Conservation (phyloP, 805 yeast genomes). For the Candida peoriensis region DNA sequence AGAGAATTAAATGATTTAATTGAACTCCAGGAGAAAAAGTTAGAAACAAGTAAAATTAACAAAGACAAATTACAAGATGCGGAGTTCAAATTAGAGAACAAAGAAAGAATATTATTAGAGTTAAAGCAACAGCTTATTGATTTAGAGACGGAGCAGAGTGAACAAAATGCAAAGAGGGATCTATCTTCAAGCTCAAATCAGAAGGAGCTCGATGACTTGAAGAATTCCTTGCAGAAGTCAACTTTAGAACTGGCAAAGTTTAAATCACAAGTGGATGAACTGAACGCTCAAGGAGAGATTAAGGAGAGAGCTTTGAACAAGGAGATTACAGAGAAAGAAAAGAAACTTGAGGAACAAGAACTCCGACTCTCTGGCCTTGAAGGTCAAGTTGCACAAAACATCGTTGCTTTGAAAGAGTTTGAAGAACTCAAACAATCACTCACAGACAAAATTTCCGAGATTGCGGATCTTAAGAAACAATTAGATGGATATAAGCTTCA, state of each 20-base stretch:
- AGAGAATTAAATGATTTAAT: neutral
- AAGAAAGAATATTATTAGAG: conserved; percentile 17
- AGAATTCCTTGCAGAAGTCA: conserved; percentile 2
- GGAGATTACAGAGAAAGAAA: too few species aligned
- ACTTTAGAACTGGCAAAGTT: conserved; percentile 1
- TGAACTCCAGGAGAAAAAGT: conserved; percentile 6
- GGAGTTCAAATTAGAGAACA: conserved; percentile 15
- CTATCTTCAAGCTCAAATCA: neutral
- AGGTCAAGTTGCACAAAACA: too few species aligned
- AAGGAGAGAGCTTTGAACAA: too few species aligned
- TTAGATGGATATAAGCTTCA: too few species aligned
- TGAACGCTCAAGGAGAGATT: neutral
- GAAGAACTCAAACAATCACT: too few species aligned
- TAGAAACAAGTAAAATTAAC: conserved; percentile 4
- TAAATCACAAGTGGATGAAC: neutral
- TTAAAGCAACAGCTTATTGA: conserved; percentile 7
- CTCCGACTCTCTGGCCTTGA: too few species aligned
- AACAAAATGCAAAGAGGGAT: neutral
- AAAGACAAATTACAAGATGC: conserved; percentile 16
- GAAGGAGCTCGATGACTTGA: neutral
- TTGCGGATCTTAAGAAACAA: too few species aligned
- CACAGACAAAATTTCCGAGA: too few species aligned
- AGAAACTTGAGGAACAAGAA: too few species aligned
- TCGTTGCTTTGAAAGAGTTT: too few species aligned
- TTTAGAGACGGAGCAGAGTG: neutral